Conservation (phyloP, 2,329 filamentous ascomycete species). For the Furcasterigmium sp. region DNA sequence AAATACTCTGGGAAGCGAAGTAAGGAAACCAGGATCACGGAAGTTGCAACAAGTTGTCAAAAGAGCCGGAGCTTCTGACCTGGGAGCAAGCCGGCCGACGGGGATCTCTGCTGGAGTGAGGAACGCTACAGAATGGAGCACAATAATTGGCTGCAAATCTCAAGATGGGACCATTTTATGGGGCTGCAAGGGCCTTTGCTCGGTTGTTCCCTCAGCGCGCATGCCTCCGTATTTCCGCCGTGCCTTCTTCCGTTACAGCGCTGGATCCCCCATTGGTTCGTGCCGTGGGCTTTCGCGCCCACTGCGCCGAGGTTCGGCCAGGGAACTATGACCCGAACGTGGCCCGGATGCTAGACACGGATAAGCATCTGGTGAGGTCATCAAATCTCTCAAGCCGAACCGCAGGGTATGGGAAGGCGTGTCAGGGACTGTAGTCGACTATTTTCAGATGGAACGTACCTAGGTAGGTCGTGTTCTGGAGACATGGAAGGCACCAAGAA, state of each 20-base stretch:
- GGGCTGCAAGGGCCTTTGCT: constrained; percentile 10
- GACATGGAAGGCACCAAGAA: too few relatives aligned
- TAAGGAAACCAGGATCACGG: constrained; percentile 1
- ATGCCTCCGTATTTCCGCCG: constrained; percentile 11
- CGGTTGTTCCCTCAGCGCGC: constrained; percentile 11
- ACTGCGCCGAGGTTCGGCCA: constrained; percentile 11
- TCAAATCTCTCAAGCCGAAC: too few relatives aligned
- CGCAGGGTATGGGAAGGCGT: too few relatives aligned
- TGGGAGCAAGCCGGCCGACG: constrained; percentile 4
- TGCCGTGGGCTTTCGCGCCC: constrained; percentile 2
- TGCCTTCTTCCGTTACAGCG: constrained; percentile 12
- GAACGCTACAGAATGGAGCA: neutral
- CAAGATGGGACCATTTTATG: constrained; percentile 2
- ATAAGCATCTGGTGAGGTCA: constrained; percentile 2
- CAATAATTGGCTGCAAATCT: constrained; percentile 8
- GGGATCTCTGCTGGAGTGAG: constrained; percentile 1
- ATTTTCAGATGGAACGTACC: too few relatives aligned
- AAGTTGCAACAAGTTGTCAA: constrained; percentile 1
- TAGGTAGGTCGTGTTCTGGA: too few relatives aligned
- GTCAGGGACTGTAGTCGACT: too few relatives aligned
- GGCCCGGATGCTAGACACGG: too few relatives aligned
- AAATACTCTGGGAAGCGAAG: constrained; percentile 1
- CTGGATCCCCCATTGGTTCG: constrained; percentile 6
- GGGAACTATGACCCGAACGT: too few relatives aligned
- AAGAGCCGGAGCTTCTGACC: neutral